phyloP scores from a whole-genome alignment of 495 filamentous ascomycete genomes.

The Xylaria acuta region DNA sequence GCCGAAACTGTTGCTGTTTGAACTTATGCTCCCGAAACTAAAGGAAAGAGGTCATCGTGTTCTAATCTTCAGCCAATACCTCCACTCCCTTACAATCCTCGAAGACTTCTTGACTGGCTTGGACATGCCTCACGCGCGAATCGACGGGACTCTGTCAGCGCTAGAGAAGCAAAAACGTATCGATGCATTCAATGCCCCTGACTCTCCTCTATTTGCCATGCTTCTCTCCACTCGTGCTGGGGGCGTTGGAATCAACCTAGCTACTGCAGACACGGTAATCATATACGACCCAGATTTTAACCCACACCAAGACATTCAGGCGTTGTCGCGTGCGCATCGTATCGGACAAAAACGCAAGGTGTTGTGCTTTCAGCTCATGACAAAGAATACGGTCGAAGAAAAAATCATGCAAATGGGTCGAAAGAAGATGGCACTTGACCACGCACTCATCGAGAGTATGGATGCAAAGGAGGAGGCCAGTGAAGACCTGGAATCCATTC shows the following conservation, averaged over 20 bases:
- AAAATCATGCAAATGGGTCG: constrained; percentile 96
- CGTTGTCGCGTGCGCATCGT: constrained; percentile 89
- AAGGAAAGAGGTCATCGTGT: constrained; percentile 89
- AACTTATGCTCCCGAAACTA: constrained; percentile 89
- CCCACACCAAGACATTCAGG: constrained; percentile 97
- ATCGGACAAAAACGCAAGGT: constrained; percentile 97
- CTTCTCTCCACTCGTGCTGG: constrained; percentile 92
- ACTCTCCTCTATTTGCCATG: constrained; percentile 85
- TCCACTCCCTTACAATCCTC: constrained; percentile 84
- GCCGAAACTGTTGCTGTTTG: constrained; percentile 84
- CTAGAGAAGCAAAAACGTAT: constrained; percentile 93
- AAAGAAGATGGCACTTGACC: constrained; percentile 93
- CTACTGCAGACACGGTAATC: constrained; percentile 96
- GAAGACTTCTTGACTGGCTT: constrained; percentile 88
- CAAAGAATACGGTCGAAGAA: constrained; percentile 86
- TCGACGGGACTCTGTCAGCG: constrained; percentile 82
- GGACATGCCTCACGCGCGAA: constrained; percentile 71
- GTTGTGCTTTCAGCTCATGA: constrained; percentile 91
- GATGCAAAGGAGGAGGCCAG: constrained; percentile 75
- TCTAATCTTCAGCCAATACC: constrained; percentile 94
- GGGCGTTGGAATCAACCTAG: constrained; percentile 96
- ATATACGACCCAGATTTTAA: constrained; percentile 99
- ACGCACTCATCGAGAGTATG: constrained; percentile 91
- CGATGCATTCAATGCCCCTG: constrained; percentile 87
- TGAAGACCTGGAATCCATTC: constrained; percentile 83